These are phyloP conservation scores for Phanerochaete carnosa DNA, from an alignment of 768 basidiomycete genomes.

Conservation along the genomic window DNA sequence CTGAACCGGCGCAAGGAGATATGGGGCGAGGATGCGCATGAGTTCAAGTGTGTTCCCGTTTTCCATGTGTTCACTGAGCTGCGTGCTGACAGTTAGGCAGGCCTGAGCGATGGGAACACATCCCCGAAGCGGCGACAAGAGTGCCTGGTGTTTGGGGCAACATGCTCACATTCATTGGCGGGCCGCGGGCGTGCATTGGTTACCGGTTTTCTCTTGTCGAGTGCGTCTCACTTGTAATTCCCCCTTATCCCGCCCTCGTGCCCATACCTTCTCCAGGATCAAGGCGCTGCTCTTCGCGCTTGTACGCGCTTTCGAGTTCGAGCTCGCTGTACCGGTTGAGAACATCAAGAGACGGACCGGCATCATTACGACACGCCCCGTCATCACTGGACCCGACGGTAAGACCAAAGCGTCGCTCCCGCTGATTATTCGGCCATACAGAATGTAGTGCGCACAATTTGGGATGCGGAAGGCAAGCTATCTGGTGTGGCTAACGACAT, in stretches of 20 bases:
- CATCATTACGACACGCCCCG: slow-evolving; percentile 21
- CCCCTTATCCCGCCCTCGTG: neutral
- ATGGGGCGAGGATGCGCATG: slow-evolving; percentile 63
- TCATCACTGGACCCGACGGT: slow-evolving; percentile 8
- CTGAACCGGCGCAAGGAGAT: slow-evolving; percentile 50
- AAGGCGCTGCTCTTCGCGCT: slow-evolving; percentile 25
- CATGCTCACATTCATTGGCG: slow-evolving; percentile 71
- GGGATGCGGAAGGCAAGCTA: no score
- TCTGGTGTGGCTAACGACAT: no score
- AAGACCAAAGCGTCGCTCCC: slow-evolving; percentile 18
- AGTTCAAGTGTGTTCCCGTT: slow-evolving; percentile 47
- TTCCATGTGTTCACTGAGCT: neutral
- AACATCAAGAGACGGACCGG: slow-evolving; percentile 15
- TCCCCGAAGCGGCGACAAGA: slow-evolving; percentile 39
- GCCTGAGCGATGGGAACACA: slow-evolving; percentile 58
- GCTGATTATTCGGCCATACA: slow-evolving; percentile 18
- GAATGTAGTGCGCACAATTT: no score
- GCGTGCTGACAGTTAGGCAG: slow-evolving; percentile 29
- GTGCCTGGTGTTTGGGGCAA: slow-evolving; percentile 63
- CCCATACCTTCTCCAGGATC: slow-evolving; percentile 2
- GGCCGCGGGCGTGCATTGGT: slow-evolving; percentile 66
- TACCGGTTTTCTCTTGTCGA: slow-evolving; percentile 62
- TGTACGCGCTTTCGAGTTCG: slow-evolving; percentile 24
- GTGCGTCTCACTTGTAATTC: slow-evolving; percentile 37
- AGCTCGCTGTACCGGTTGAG: slow-evolving; percentile 21